Evolutionary conservation across 176 grass and related monocot species (phyloP), one percentile per base, ranked within the genome.

Genomic region (Chrysopogon serrulatus): DNA sequence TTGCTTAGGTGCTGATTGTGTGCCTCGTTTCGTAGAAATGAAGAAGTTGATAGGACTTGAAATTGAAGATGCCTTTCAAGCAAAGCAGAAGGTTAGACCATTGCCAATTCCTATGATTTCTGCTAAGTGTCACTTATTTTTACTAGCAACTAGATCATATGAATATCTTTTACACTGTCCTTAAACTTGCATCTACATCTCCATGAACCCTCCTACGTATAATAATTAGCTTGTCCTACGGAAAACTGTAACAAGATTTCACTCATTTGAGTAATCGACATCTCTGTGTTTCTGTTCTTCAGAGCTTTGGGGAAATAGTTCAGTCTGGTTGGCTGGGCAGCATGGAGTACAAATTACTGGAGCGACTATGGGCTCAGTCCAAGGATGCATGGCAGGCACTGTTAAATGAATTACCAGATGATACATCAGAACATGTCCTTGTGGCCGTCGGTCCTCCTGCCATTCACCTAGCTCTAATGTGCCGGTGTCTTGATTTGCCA

Each of bases 1-100:
- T 83, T 98, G 91, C 80, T 89, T 98, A 77, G 93, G 93, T 67
- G 89, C 79, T 73, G 93, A 98, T 40, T 92, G 96, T 10, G 81
- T 96, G 18, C 91, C 93, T 83, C 89, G 93, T 82, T 79, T 94
- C 71, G 91, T 96, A 36, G 85, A 96, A 84, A 70, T 90, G 89
- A 96, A 99, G 69, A 92, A 87, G 44, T 82, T 90, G 64, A 5
- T 99, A 13, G 96, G 87, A 57, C 91, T 99, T 5, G 91, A 94
- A 92, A 74, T 89, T 43, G 93, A 96, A 32, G 83, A 90, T 69
- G 83, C 78, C 39, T 92, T 96, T 64, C 93, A 80, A 54, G 75
- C 82, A 57, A 85, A 80, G 30, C 78, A 77, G 68, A 96, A 99
- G 93, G 96, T 99, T 51, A 24, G 74, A 43, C n/a, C 13, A 33